Percentiles rank a stretch among this genome's conserved stretches.
These are phyloP conservation scores for Xylaria sp. DNA, from an alignment of 495 filamentous ascomycete species.

Conservation along the genomic window DNA sequence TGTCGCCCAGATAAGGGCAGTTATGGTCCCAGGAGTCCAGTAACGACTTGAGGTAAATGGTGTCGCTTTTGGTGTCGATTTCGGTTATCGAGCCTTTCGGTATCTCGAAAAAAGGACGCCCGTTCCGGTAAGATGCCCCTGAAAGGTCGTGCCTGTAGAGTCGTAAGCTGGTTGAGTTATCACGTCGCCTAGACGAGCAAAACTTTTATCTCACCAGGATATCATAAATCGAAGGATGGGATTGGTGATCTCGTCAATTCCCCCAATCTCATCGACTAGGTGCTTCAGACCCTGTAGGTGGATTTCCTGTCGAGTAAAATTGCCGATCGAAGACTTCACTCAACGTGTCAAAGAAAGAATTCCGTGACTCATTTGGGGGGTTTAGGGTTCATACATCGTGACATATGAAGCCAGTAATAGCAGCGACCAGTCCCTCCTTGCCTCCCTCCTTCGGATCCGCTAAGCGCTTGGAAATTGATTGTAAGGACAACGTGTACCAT, in stretches of 20 bases:
- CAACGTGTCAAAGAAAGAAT: conserved; percentile 15
- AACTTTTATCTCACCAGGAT: conserved; percentile 33
- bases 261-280: conserved; percentile 34
- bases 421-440: conserved; percentile 35
- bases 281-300: conserved; percentile 37
- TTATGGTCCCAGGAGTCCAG: conserved; percentile 31
- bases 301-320: conserved; percentile 33
- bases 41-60: conserved; percentile 27
- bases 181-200: not conserved
- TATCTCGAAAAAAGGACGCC: conserved; percentile 30
- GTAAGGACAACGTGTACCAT: conserved; percentile 38
- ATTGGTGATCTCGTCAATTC: conserved; percentile 32
- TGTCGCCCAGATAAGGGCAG: conserved; percentile 36
- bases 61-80: conserved; percentile 26
- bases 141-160: conserved; percentile 34
- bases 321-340: conserved; percentile 34
- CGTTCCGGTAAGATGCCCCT: conserved; percentile 37
- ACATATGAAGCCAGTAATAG: conserved; percentile 37
- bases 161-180: not conserved
- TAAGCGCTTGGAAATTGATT: conserved; percentile 34
- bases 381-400: conserved; percentile 34
- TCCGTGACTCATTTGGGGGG: not conserved
- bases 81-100: conserved; percentile 28
- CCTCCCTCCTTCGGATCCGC: conserved; percentile 29
- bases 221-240: conserved; percentile 35